Evolutionary conservation across 345 rosid species (phyloP).

Genomic region (Theobroma cacao): DNA sequence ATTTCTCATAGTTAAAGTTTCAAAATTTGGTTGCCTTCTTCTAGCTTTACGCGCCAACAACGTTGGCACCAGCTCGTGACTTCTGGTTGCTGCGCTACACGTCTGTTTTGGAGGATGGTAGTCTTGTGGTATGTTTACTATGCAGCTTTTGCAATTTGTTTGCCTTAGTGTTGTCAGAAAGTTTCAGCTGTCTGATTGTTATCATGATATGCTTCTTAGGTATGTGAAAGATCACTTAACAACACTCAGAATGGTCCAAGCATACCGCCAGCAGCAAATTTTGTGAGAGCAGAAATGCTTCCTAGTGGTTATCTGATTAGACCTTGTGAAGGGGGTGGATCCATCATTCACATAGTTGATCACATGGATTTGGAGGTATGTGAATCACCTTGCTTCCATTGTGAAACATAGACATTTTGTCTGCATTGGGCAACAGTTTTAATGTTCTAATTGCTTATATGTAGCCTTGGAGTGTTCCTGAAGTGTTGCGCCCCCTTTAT

Average conservation of each 20-base stretch:
- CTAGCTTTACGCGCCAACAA: conserved; percentile 96
- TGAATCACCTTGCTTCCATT: conserved; percentile 19
- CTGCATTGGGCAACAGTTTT: background rate
- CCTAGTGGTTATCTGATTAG: conserved; percentile 94
- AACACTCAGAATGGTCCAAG: conserved; percentile 93
- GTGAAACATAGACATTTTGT: conserved; percentile 7
- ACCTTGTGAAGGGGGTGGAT: conserved; percentile 99
- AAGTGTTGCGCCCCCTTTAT: conserved; percentile 93
- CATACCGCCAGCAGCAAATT: conserved; percentile 92
- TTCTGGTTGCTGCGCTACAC: conserved; percentile 98
- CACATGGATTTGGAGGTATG: conserved; percentile 90
- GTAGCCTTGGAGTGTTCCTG: conserved; percentile 97
- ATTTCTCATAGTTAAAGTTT: background rate
- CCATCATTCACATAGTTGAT: conserved; percentile 90
- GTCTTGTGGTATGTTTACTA: conserved; percentile 73
- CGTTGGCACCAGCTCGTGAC: conserved; percentile 96
- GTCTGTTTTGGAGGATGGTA: conserved; percentile 93
- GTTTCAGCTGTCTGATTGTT: background rate
- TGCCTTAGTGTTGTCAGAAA: background rate
- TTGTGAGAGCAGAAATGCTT: conserved; percentile 86
- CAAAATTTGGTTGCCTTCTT: background rate
- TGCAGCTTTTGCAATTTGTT: background rate
- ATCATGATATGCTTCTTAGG: conserved; percentile 31
- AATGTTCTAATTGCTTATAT: conserved; percentile 11
- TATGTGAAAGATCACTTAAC: conserved; percentile 89